Conservation (phyloP, 345 rosid species). For the Syzygium aqueum region DNA sequence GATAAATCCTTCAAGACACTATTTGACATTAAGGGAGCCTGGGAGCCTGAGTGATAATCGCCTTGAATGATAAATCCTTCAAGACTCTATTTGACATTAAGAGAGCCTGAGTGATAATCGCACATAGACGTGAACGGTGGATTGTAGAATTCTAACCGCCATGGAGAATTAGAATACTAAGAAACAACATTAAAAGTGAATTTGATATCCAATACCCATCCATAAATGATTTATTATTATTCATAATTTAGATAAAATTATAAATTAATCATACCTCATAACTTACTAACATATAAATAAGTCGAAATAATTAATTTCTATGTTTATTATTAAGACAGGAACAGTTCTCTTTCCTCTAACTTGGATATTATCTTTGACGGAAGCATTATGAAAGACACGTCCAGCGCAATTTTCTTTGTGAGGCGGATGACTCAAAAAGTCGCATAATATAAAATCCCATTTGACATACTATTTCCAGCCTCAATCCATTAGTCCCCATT, state of each 20-base stretch:
- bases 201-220: fast-evolving
- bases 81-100: too few species aligned
- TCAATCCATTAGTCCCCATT: background rate
- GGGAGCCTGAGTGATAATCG: too few species aligned
- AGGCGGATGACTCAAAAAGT: background rate
- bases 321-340: background rate
- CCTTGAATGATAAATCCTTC: too few species aligned
- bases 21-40: too few species aligned
- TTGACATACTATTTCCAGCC: background rate
- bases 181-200: background rate
- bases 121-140: too few species aligned
- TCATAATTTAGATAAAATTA: too few species aligned
- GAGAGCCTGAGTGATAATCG: too few species aligned
- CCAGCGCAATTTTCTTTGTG: background rate
- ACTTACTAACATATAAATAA: background rate
- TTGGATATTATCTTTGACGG: fast-evolving
- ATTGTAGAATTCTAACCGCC: too few species aligned
- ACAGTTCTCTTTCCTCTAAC: background rate
- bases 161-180: too few species aligned
- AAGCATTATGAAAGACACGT: background rate
- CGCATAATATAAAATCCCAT: background rate
- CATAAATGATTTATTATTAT: too few species aligned
- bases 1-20: too few species aligned
- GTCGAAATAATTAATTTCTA: background rate
- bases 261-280: background rate